These are phyloP conservation scores for Blumeriella jaapii DNA, from an alignment of 2,329 filamentous ascomycete species.

Conservation along the genomic window DNA sequence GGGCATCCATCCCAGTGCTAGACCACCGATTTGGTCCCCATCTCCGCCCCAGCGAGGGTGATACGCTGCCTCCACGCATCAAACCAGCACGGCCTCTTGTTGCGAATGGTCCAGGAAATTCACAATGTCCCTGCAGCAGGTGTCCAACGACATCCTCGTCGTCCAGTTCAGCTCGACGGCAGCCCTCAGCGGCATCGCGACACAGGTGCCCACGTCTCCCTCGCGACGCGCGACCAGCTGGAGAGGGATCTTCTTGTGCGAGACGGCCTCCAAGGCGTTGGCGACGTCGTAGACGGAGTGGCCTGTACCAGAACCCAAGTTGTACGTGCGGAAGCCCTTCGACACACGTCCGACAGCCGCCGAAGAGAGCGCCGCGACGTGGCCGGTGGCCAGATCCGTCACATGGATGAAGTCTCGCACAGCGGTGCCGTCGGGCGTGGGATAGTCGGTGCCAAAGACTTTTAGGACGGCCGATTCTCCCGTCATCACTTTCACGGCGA, in stretches of 20 bases:
- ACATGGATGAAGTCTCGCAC: slow-evolving; percentile 57
- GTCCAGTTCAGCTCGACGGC: slow-evolving; percentile 31
- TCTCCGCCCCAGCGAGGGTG: too few species aligned
- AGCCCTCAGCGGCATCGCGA: slow-evolving; percentile 31
- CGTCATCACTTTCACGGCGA: slow-evolving; percentile 48
- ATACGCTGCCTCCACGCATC: too few species aligned
- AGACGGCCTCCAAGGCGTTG: slow-evolving; percentile 28
- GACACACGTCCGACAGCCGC: slow-evolving; percentile 26
- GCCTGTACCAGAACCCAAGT: slow-evolving; percentile 33
- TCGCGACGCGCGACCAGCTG: slow-evolving; percentile 27
- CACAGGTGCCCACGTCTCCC: slow-evolving; percentile 33
- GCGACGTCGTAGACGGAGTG: slow-evolving; percentile 33
- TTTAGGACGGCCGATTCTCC: slow-evolving; percentile 40
- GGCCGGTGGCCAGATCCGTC: slow-evolving; percentile 48
- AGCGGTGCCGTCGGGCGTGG: slow-evolving; percentile 51
- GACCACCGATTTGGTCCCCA: too few species aligned
- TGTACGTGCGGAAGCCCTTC: slow-evolving; percentile 33
- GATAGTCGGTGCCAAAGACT: slow-evolving; percentile 52
- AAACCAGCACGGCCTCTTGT: neutral
- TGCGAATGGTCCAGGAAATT: slow-evolving; percentile 9
- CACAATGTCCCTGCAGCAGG: slow-evolving; percentile 10
- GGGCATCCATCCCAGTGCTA: too few species aligned
- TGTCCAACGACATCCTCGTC: slow-evolving; percentile 14
- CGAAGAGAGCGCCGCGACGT: slow-evolving; percentile 43
- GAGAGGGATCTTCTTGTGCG: slow-evolving; percentile 26